Evolutionary conservation across 78 protist species (phyloP), one percentile per base, ranked within the genome.

Genomic region (Dictyostelium brefeldianum): DNA sequence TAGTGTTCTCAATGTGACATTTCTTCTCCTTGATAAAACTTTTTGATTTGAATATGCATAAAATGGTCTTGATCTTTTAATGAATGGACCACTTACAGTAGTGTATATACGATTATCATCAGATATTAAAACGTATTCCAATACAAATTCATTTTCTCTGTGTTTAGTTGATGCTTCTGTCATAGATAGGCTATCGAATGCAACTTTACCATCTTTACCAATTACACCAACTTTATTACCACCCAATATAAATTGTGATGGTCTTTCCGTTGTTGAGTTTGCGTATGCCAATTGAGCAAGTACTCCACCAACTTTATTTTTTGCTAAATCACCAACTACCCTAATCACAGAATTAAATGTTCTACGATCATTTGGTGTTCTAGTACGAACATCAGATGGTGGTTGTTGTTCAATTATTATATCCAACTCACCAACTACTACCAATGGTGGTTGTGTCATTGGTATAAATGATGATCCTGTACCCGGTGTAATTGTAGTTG

Each of bases 11-110:
- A 90, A 31, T 36, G 83, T 78, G 0, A 90, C 95, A 75, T 81
- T 82, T 73, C 92, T 71, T 74, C 92, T 51, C 47, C 92, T 51
- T 46, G 83, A 74, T 10, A 85, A 36, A 22, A 90, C 95, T 41
- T 90, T 90, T 78, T 90, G 89, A 41, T 90, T 81, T 3, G 95
- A 90, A 46, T 90, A 90, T 17, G 95, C 95, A 77, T 90, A 90
- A 80, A 90, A 90, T 74, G 95, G 73, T 78, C 95, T 73, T 22
- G 95, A 82, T 27, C 95, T 22, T 67, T 90, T 90, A 6, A 85
- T 41, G 27, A 75, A 85, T 56, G 92, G 92, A 4, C 27, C n/a
- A 47, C 80, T 70, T 4, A 14, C 25, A 56, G 67, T 31, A 14
- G 83, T 67, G 43, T 67, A 80, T 14, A 78, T 65, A 41, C 83